Evolutionary conservation across 257 asterid species (phyloP), one percentile per base, ranked within the genome.

Genomic region (Linaria vulgaris): DNA sequence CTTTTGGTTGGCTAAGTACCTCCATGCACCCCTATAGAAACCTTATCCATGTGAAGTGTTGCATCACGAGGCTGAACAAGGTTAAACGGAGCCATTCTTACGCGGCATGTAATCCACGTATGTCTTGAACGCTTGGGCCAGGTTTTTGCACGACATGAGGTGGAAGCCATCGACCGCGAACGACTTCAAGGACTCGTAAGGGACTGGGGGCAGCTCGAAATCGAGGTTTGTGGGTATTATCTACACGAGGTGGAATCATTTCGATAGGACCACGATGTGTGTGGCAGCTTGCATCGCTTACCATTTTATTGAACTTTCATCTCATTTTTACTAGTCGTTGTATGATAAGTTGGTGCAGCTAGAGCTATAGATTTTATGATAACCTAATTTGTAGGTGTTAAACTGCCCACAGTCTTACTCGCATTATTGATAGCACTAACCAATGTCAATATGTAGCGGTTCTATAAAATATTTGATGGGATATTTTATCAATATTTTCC

Each of bases 1-100:
- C 63, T 70, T 82, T 41, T 82, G 82, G 1, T 52, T 17, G 0
- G 69, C 79, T 0, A 81, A 84, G 50, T 82, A 82, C 30, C n/a
- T 63, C 46, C 2, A 82, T 3, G 47, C 87, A 82, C 25, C 66
- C 48, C 25, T 45, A 25, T n/a, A 71, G 51, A 82, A 76, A 3
- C 63, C 76, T 27, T 3, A 1, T n/a, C 15, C 17, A 30, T 4
- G 11, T 69, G 0, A 14, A 9, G 41, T 25, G 55, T 53, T 75
- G 56, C 69, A 79, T 1, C 0, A 71, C 70, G 6, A 82, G 77
- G 0, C 76, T 57, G 16, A 82, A 76, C 14, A 1, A 13, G 0
- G 44, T 64, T 43, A 82, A 76, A 31, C 62, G 59, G 4, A 67
- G 48, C 15, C 69, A 65, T 61, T 73, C 84, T 44, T 39, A 0